Evolutionary conservation across 805 yeast genomes (phyloP), one percentile per base, ranked within the genome.

Genomic region (Monosporozyma unispora): DNA sequence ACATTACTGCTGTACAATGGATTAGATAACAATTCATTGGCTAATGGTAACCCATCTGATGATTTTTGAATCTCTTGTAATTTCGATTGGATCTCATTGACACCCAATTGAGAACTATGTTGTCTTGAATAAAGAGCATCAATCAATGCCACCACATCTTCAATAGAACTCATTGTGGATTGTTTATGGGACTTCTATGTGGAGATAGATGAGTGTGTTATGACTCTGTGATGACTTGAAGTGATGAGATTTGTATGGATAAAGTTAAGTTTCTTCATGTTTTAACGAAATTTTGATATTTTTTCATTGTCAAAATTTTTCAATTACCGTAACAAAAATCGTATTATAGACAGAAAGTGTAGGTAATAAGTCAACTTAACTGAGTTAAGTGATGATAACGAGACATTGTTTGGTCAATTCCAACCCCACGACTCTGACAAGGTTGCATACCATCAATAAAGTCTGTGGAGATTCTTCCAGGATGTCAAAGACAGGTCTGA

Each of bases 351-450:
- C 12, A 25, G 23, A 21, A 44, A 31, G 28, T 11, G 12, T 11
- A 2, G 42, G 21, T 35, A 10, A 31, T 31, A 5, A 14, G 35
- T 31, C 16, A 31, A 14, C 12, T 31, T 16, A 31, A 31, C 19
- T 7, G 16, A 14, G 3, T 21, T 39, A 39, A 6, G 42, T 39
- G 42, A 39, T 46, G 18, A 66, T 59, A 3, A 65, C 47, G 31
- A 66, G 40, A 3, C 64, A 47, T n/a, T 65, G 58, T 41, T 60
- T 61, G 9, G 71, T 57, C 47, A 64, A 64, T 22, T 67, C 68
- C 19, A 70, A 50, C 1, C 81, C 81, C 38, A 74, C 63, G 37
- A 75, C 50, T 44, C 82, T 63, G 7, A 76, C 61, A 23, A 70
- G 62, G 48, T 76, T 75, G n/a, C 73, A 54, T 4, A 74, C 62